A percentile compares a stretch with the other conserved stretches of the same genome.
phyloP scores from a whole-genome alignment of 1,284 basidiomycete genomes.

The Phylloporus sp. region DNA sequence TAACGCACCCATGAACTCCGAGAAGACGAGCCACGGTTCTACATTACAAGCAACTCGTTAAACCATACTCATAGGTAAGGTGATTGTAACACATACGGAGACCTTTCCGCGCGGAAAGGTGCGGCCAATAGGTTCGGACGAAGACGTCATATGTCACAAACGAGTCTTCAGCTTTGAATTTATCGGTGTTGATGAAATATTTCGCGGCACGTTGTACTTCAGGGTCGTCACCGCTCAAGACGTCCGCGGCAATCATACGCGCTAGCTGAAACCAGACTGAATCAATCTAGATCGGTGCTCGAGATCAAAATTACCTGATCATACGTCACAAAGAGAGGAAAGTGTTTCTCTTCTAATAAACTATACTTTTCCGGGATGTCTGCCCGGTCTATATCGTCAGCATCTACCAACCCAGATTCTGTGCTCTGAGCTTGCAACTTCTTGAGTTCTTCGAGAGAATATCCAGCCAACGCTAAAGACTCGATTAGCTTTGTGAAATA shows the following conservation, averaged over 20 bases:
- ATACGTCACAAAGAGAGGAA: conserved; percentile 76
- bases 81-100: conserved; percentile 51
- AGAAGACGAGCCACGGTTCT: conserved; percentile 73
- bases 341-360: conserved; percentile 65
- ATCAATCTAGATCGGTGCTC: neutral
- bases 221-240: conserved; percentile 20
- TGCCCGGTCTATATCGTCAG: conserved; percentile 55
- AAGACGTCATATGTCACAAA: conserved; percentile 63
- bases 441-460: conserved; percentile 49
- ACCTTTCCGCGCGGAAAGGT: conserved; percentile 66
- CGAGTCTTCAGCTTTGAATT: conserved; percentile 27
- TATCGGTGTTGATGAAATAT: conserved; percentile 25
- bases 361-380: conserved; percentile 66
- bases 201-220: conserved; percentile 14
- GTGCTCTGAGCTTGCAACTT: conserved; percentile 30
- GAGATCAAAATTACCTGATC: conserved; percentile 56
- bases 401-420: conserved; percentile 51
- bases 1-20: conserved; percentile 67
- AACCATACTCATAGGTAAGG: neutral
- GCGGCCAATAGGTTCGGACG: conserved; percentile 65
- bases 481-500: conserved; percentile 65
- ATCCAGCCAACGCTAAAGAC: conserved; percentile 52
- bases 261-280: conserved; percentile 20
- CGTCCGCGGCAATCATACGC: conserved; percentile 32
- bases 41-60: conserved; percentile 4